Evolutionary conservation across 2,329 filamentous ascomycete genomes (phyloP).

Genomic region (Fusarium kyushuense): DNA sequence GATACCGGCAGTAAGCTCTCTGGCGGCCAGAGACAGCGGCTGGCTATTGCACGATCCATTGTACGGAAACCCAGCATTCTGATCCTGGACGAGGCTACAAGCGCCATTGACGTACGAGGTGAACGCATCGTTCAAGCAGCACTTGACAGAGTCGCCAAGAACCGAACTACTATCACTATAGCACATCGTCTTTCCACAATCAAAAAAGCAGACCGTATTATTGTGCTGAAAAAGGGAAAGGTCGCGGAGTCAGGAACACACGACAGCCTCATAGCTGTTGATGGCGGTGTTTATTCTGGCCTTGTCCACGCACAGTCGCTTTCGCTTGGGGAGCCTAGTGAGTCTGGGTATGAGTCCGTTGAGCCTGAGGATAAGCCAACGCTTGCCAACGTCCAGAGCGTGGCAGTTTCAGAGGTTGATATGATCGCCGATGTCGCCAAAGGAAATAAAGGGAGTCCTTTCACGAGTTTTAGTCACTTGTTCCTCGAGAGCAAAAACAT

Average conservation of each 20-base stretch:
- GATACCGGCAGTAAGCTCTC: conserved; percentile 80
- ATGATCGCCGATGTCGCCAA: conserved; percentile 38
- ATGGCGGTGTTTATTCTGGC: conserved; percentile 73
- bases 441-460: conserved; percentile 57
- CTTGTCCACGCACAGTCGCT: conserved; percentile 75
- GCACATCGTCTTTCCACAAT: conserved; percentile 81
- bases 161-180: conserved; percentile 78
- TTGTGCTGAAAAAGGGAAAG: conserved; percentile 78
- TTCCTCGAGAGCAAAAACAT: conserved; percentile 67
- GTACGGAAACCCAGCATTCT: conserved; percentile 77
- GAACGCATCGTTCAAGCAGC: conserved; percentile 74
- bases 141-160: conserved; percentile 69
- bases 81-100: conserved; percentile 83
- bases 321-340: conserved; percentile 62
- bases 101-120: conserved; percentile 68
- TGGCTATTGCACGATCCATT: conserved; percentile 82
- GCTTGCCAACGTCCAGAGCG: conserved; percentile 61
- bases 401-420: conserved; percentile 53
- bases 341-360: conserved; percentile 50
- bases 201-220: conserved; percentile 81
- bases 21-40: conserved; percentile 86
- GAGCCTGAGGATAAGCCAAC: conserved; percentile 58
- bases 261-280: conserved; percentile 71
- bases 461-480: conserved; percentile 67
- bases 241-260: conserved; percentile 83